These are phyloP conservation scores for Papiliotrema nemorosa DNA, from an alignment of 1,284 basidiomycete genomes.

Conservation along the genomic window DNA sequence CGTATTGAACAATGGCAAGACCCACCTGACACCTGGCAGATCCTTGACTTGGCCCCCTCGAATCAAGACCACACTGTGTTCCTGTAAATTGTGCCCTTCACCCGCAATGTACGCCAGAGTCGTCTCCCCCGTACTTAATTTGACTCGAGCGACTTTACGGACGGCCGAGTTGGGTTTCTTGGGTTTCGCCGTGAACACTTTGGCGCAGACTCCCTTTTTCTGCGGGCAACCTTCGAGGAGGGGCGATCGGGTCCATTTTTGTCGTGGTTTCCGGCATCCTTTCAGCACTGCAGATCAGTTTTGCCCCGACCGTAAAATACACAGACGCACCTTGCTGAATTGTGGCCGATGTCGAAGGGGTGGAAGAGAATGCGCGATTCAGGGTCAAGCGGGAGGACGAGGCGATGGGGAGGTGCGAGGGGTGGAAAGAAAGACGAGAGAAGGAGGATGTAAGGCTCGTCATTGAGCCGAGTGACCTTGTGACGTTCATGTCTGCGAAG, in stretches of 20 bases:
- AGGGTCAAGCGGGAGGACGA: constrained; percentile 1
- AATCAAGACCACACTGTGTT: constrained; percentile 92
- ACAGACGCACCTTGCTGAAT: constrained; percentile 4
- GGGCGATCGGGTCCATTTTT: constrained; percentile 62
- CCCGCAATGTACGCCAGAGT: constrained; percentile 94
- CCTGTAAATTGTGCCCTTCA: constrained; percentile 97
- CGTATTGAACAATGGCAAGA: background rate
- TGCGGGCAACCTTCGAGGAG: constrained; percentile 74
- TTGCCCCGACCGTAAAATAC: no score
- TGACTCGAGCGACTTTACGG: constrained; percentile 92
- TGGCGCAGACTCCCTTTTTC: constrained; percentile 82
- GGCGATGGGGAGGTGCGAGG: background rate
- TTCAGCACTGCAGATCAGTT: constrained; percentile 46
- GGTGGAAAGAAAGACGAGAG: background rate
- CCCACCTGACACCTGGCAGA: constrained; percentile 91
- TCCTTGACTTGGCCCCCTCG: constrained; percentile 95
- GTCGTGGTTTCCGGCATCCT: constrained; percentile 44
- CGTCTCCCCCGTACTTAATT: constrained; percentile 83
- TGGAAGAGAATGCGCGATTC: constrained; percentile 4
- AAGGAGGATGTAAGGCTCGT: background rate
- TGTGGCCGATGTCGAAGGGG: background rate
- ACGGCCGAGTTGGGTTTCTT: constrained; percentile 99
- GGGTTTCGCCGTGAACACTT: constrained; percentile 79
- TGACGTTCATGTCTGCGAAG: background rate
- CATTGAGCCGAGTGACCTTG: background rate